Base-by-base conservation (phyloP, 2,329 filamentous ascomycete species). In the Pyrenochaeta sp. region DNA sequence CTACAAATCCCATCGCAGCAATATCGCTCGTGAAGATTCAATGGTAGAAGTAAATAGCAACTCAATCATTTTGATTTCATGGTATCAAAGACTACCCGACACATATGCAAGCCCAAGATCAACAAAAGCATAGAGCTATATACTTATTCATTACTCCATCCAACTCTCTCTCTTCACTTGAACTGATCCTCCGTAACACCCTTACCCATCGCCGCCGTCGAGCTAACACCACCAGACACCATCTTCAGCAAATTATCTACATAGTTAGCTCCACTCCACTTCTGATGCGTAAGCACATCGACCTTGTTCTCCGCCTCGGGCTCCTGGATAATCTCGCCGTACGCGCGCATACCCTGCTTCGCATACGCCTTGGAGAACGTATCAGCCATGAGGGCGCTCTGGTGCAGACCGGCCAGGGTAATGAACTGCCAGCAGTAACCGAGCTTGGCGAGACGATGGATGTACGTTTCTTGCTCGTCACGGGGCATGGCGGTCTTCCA, bases 381-480 rank as follows among this genome's bases (percentile, higher is more conserved):
- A 76, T 97, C 85, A 65, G 87, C 87, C 76, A 96, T 95, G 39
- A 99, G 84, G 24, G 93, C 94, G 3, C 90, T 96, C 51, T 90
- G 96, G 80, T 99, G 94, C 68, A 99, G 82, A 59, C 94, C 94
- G 4, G 93, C 94, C 32, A 99, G 84, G n/a, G 94, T 99, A 79
- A 99, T 99, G 81, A 99, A 99, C 75, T 99, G 94, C 94, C 94
- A 99, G 84, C 90, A 96, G 83, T 99, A 99, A 53, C 94, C 94
- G 35, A 99, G 83, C 52, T 78, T 67, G 49, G 86, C 91, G 27
- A 99, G 88, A 28, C 94, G 89, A 53, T 86, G 80, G 78, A 99
- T 99, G 78, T 97, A 99, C 14, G 94, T 99, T 78, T 96, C 90
- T 77, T 99, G 94, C 72, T 97, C 93, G 39, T 82, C 81, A 57